Base-by-base conservation (phyloP, 768 basidiomycete species). In the Xerocomellus intermedius region DNA sequence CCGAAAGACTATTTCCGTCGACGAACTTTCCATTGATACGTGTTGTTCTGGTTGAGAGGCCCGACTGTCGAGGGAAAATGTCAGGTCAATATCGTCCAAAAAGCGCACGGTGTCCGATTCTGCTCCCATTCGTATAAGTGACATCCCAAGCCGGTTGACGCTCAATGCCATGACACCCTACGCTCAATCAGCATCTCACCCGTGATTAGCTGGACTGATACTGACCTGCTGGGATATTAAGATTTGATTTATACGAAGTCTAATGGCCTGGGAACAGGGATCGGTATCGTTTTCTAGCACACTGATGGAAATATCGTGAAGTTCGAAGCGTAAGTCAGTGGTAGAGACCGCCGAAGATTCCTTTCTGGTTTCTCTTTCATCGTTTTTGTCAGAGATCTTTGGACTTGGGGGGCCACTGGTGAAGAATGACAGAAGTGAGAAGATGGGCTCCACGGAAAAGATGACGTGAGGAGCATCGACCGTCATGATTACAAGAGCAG, bases 381-480 rank as follows among this genome's bases (percentile, higher is more conserved):
- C 55, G 12, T 54, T 42, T 28, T 64, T 58, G 16, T 62, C 54
- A 2, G 60, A 42, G 1, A 55, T 47, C 43, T 55, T 49, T 3
- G 66, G 47, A 12, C 65, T 55, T 55, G 65, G 63, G 62, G 82
- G 80, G 0, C 85, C 78, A 60, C 81, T 84, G 41, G 79, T 79
- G 63, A 94, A 90, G 73, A 97, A 98, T 47, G 87, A 84, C 30
- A 94, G 73, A n/a, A 99, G 74, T 0, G 91, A 87, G 61, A 95
- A 88, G 48, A 98, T 79, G 2, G 94, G 96, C 57, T 98, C 93
- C 19, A 96, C 78, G 2, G 96, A 87, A 64, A 99, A 91, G 54
- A 98, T 89, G 62, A 98, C 78, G 66, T 88, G 84, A 6, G 97
- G 97, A 21, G 92, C 93, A 65, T 99, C 97, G 28, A 99, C 78